Percentiles rank a stretch among this genome's conserved stretches.
phyloP scores from a whole-genome alignment of 331 rosid species.

The Quercus phellos region DNA sequence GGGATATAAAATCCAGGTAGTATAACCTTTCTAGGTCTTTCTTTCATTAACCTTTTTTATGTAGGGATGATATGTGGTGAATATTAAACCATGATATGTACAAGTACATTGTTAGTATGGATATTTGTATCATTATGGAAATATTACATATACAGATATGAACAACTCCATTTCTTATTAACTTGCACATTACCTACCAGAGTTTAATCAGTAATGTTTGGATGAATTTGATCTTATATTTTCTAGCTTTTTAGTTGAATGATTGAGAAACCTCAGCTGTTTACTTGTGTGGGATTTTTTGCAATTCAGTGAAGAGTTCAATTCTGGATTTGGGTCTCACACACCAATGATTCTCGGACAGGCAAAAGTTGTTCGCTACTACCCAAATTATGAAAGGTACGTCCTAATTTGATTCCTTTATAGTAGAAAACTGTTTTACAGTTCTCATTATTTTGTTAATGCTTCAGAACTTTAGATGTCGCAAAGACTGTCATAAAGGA shows the following conservation, averaged over 20 bases:
- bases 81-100: background rate
- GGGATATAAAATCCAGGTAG: background rate
- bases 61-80: background rate
- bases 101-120: background rate
- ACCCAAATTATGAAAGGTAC: slow-evolving; percentile 76
- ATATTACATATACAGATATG: background rate
- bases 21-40: background rate
- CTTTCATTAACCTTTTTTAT: background rate
- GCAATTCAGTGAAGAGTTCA: slow-evolving; percentile 71
- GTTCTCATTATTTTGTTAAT: slow-evolving; percentile 34
- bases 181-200: background rate
- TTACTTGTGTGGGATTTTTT: slow-evolving; percentile 5
- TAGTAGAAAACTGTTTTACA: background rate
- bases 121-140: background rate
- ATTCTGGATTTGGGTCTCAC: slow-evolving; percentile 83
- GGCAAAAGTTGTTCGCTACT: slow-evolving; percentile 91
- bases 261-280: slow-evolving; percentile 6
- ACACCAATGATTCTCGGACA: slow-evolving; percentile 93
- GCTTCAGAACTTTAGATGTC: slow-evolving; percentile 64
- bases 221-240: background rate
- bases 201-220: background rate
- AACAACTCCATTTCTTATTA: background rate
- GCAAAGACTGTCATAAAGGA: slow-evolving; percentile 78
- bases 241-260: background rate
- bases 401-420: slow-evolving; percentile 1